Base-by-base conservation (phyloP, 2,329 filamentous ascomycete species). In the Didymella pinodella region DNA sequence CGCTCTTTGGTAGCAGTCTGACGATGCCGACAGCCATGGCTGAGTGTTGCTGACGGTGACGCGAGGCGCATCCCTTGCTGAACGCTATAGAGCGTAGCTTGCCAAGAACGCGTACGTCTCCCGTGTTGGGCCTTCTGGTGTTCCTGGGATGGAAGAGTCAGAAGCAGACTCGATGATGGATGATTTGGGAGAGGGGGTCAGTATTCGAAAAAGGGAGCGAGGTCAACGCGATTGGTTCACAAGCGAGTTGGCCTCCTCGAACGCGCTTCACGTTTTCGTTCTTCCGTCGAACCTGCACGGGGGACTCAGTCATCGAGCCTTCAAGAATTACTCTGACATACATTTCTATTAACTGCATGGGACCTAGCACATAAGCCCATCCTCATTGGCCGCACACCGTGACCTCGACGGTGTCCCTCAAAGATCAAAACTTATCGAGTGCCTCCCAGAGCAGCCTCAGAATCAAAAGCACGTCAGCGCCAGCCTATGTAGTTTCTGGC, bases 141-240 rank as follows among this genome's bases (percentile, higher is more conserved):
- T 31, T 43, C 20, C 22, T 16, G 29, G 49, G 20, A 22, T 38
- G 11, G 18, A 14, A 16, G 26, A 20, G 26, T 45, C 32, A 34
- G 44, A 48, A 26, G 26, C 34, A 34, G 26, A 26, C 18, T 34
- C 46, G 4, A 10, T 26, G 26, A 25, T 18, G 18, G 7, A 28
- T 32, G 44, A 48, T 38, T 41, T 18, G 34, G 34, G 18, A n/a
- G 8, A 32, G 10, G 18, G 12, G 18, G 20, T 43, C 8, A n/a
- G 16, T 14, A 26, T 20, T 48, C 16, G 28, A 26, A 28, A 34
- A 43, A 54, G n/a, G 44, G 43, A 14, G 47, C 36, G 36, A 54
- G 36, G 26, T 48, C 51, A 34, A 20, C 14, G 1, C 34, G 14
- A 34, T 51, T 44, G 38, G 40, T 14, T 12, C 8, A 38, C 48